phyloP scores from a whole-genome alignment of 225 moss, liverwort and hornwort species.

The Rhytidiadelphus loreus region DNA sequence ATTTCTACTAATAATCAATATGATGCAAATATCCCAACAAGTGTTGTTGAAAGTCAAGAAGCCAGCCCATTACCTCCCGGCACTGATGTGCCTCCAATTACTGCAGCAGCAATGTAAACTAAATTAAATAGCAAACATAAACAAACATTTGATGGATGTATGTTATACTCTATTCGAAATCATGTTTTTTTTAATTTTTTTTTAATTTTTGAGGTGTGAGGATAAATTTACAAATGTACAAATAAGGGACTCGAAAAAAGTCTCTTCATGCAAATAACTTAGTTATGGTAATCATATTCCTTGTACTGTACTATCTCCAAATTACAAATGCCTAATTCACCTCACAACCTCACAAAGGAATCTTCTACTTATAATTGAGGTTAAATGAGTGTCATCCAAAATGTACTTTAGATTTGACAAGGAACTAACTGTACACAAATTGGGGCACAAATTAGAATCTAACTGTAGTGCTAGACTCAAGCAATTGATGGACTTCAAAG shows the following conservation, averaged over 20 bases:
- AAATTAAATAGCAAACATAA: no score
- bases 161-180: background rate
- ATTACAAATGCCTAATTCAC: background rate
- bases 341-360: background rate
- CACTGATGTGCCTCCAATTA: constrained; percentile 24
- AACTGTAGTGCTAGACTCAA: background rate
- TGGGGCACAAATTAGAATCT: background rate
- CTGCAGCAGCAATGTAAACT: constrained; percentile 17
- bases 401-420: background rate
- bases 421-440: no score
- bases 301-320: no score
- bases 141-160: background rate
- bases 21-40: constrained; percentile 9
- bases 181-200: background rate
- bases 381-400: background rate
- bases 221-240: background rate
- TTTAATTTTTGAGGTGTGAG: background rate
- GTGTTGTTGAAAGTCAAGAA: constrained; percentile 14
- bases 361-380: no score
- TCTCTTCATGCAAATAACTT: background rate
- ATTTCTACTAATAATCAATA: constrained; percentile 4
- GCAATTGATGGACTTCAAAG: background rate
- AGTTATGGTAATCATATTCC: background rate
- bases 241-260: background rate
- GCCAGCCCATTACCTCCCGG: constrained; percentile 39